phyloP scores from a whole-genome alignment of 2,329 filamentous ascomycete species.

The Sporothrix brunneoviolacea region DNA sequence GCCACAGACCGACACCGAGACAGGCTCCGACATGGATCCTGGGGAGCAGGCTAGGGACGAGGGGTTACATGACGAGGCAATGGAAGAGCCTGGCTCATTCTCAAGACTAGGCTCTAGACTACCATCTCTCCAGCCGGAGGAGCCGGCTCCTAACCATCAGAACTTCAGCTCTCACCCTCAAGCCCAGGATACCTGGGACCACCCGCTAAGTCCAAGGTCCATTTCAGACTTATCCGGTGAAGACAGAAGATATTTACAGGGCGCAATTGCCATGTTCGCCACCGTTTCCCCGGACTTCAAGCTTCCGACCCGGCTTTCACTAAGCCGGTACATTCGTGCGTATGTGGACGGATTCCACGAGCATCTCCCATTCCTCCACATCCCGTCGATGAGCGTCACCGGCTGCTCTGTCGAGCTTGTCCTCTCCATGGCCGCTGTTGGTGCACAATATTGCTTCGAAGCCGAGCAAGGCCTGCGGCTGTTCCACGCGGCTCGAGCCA shows the following conservation, averaged over 20 bases:
- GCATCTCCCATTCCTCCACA: slow-evolving; percentile 36
- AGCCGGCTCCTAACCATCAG: too few relatives aligned
- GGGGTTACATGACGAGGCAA: neutral
- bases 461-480: slow-evolving; percentile 44
- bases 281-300: slow-evolving; percentile 4
- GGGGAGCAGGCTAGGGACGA: neutral
- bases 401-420: slow-evolving; percentile 33
- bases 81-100: neutral
- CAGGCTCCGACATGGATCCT: neutral
- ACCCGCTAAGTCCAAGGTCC: too few relatives aligned
- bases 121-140: neutral
- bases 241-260: neutral
- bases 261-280: neutral
- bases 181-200: too few relatives aligned
- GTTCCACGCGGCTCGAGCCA: slow-evolving; percentile 49
- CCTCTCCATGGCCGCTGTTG: slow-evolving; percentile 43
- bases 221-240: neutral
- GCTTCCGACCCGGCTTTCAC: slow-evolving; percentile 17
- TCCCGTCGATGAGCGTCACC: slow-evolving; percentile 12
- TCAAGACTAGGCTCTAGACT: neutral
- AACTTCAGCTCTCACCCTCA: too few relatives aligned
- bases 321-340: slow-evolving; percentile 18
- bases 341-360: slow-evolving; percentile 33
- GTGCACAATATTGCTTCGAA: slow-evolving; percentile 44
- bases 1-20: neutral